Base-by-base conservation (phyloP, 2,329 filamentous ascomycete species). In the Thyridium curvatum region DNA sequence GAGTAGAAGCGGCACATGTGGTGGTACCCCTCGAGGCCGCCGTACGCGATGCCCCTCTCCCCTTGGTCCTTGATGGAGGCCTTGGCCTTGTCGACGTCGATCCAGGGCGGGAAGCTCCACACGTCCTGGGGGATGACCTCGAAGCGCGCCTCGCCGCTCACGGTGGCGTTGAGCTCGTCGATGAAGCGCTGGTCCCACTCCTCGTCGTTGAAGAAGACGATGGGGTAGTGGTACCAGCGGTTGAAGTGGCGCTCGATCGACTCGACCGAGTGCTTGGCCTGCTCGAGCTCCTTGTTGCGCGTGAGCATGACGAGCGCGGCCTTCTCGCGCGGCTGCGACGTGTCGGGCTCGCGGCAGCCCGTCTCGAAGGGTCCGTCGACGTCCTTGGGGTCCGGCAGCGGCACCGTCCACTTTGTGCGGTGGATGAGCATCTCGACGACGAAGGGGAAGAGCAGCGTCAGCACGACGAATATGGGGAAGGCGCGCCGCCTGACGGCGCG, bases 141-240 rank as follows among this genome's bases (percentile, higher is more conserved):
- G 45, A 70, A 70, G 8, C 54, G 54, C 10, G 56, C 62, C 41
- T 54, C 54, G 28, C 62, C 63, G 35, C 57, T 53, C 9, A 58
- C 52, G 6, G 60, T 60, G 34, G 52, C 46, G 42, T 61, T 62
- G 41, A 69, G 51, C 30, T 53, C 51, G 12, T 50, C 43, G 32
- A 66, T 52, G 42, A 71, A 70, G 35, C 51, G 54, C 12, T 55
- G 42, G 35, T 61, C 55, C 58, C 62, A 71, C 8, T 56, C 52
- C 44, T 68, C 54, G 51, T 71, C 60, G 50, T 71, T 71, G 39
- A 71, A 55, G 44, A 71, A 70, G 26, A 71, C 49, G 42, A 65
- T 59, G 4, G 66, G 66, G 46, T 71, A 71, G 41, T 66, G 56
- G 51, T 64, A 70, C 60, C 64, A 67, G 39, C 56, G 55, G 54